Evolutionary conservation across 2,329 filamentous ascomycete species (phyloP), one percentile per base, ranked within the genome.

Genomic region (Aspergillus hortae): DNA sequence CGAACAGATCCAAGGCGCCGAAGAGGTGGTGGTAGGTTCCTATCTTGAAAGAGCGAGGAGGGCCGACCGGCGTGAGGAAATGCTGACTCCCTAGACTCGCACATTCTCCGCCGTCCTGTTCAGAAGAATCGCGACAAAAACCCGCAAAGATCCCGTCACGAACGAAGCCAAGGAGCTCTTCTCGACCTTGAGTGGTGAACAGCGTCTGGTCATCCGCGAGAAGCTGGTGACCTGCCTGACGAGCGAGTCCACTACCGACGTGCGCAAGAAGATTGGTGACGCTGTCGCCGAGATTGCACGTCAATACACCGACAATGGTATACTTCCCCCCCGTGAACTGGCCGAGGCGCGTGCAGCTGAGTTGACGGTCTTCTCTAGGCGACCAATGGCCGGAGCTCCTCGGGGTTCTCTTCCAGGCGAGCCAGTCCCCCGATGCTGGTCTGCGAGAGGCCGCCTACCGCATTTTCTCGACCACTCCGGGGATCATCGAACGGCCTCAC

Each of bases 211-310:
- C 44, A 95, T 97, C 64, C 85, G 91, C 61, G 82, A 88, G 65
- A 96, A 92, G 72, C 78, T 97, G 53, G 81, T 97, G 40, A 83
- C 92, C 65, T 85, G 84, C 48, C 79, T 96, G 48, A 84, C 84
- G 52, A 79, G 78, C 56, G 94, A 97, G 75, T 77, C 82, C 19
- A 83, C 88, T 56, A 82, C 85, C 56, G 78, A 83, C 36, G 89
- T 96, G 44, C 83, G 94, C 64, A 94, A 96, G 77, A 99, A 99
- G 74, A 89, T 97, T 68, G 94, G 92, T 63, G 94, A 99, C 74
- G 91, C 92, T n/a, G 89, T 97, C 56, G 94, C 94, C 21, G 94
- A 99, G 74, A 81, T 99, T 55, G 94, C 92, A 42, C 85, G 94
- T 65, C 91, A 99, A 76, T 96, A 96, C 74, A 88, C 89, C 42